phyloP scores from a whole-genome alignment of 1,284 basidiomycete genomes.

The Microbotryomycetes sp. region DNA sequence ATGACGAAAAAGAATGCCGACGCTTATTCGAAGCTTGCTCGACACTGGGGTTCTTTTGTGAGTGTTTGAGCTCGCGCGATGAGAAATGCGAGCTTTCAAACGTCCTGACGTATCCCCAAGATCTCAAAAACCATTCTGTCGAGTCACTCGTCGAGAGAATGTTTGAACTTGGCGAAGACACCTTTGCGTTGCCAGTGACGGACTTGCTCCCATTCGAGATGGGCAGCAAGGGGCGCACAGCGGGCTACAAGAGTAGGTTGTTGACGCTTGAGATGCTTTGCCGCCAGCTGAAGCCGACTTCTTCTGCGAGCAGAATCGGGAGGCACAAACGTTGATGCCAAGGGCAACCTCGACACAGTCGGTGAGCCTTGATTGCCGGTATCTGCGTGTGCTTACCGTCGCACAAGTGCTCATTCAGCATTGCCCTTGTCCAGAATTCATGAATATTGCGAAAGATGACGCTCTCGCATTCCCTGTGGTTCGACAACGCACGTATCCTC shows the following conservation, averaged over 20 bases:
- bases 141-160: slow-evolving; percentile 48
- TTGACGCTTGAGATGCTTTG: no score
- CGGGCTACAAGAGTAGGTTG: slow-evolving; percentile 47
- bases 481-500: slow-evolving; percentile 7
- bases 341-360: slow-evolving; percentile 52
- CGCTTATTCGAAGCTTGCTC: not conserved
- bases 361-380: not conserved
- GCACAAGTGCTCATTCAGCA: no score
- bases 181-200: slow-evolving; percentile 54
- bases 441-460: slow-evolving; percentile 45
- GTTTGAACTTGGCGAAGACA: slow-evolving; percentile 56
- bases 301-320: slow-evolving; percentile 45
- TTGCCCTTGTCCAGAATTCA: no score
- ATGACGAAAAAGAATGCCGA: not conserved
- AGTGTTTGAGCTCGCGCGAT: no score
- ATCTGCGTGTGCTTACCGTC: not conserved
- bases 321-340: slow-evolving; percentile 55
- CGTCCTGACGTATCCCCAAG: no score
- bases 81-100: no score
- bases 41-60: not conserved
- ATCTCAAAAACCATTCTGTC: slow-evolving; percentile 52
- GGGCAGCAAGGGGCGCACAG: slow-evolving; percentile 56
- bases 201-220: slow-evolving; percentile 61
- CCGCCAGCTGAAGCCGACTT: no score
- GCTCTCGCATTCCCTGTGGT: slow-evolving; percentile 8